Evolutionary conservation across 2,329 filamentous ascomycete genomes (phyloP).

Genomic region (Cercospora berteroae): DNA sequence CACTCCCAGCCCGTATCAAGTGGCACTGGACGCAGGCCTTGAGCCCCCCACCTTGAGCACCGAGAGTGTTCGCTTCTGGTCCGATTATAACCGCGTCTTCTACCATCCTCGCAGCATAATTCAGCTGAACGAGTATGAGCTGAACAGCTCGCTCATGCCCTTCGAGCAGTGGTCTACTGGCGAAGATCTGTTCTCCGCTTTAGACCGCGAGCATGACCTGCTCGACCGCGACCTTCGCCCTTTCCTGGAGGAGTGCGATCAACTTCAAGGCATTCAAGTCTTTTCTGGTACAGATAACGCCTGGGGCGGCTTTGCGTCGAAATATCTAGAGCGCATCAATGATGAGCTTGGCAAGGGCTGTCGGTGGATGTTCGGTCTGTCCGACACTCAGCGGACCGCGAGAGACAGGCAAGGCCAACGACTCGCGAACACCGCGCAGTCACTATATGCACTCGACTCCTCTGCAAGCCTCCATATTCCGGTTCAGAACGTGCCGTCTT

Average conservation of each 20-base stretch:
- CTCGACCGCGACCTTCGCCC: conserved; percentile 85
- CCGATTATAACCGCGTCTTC: conserved; percentile 89
- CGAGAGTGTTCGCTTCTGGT: conserved; percentile 87
- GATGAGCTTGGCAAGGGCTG: conserved; percentile 89
- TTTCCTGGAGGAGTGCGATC: conserved; percentile 90
- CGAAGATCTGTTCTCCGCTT: conserved; percentile 63
- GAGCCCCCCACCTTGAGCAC: conserved; percentile 63
- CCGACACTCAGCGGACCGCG: conserved; percentile 52
- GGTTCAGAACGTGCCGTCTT: conserved; percentile 60
- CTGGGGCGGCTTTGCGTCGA: conserved; percentile 49
- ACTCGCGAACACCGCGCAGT: conserved; percentile 71
- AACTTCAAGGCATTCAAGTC: conserved; percentile 79
- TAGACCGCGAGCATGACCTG: conserved; percentile 69
- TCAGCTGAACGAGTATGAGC: conserved; percentile 82
- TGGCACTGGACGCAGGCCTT: conserved; percentile 70
- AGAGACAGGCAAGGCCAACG: conserved; percentile 64
- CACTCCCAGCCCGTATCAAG: conserved; percentile 70
- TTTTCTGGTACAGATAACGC: conserved; percentile 55
- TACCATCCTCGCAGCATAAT: conserved; percentile 86
- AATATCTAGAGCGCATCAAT: conserved; percentile 62
- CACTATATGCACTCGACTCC: conserved; percentile 65
- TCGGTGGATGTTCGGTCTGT: conserved; percentile 83
- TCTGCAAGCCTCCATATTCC: conserved; percentile 78
- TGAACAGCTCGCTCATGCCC: conserved; percentile 74
- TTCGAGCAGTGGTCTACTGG: conserved; percentile 76